These are phyloP conservation scores for Corylus heterophylla DNA, from an alignment of 306 rosid genomes.

Conservation along the genomic window DNA sequence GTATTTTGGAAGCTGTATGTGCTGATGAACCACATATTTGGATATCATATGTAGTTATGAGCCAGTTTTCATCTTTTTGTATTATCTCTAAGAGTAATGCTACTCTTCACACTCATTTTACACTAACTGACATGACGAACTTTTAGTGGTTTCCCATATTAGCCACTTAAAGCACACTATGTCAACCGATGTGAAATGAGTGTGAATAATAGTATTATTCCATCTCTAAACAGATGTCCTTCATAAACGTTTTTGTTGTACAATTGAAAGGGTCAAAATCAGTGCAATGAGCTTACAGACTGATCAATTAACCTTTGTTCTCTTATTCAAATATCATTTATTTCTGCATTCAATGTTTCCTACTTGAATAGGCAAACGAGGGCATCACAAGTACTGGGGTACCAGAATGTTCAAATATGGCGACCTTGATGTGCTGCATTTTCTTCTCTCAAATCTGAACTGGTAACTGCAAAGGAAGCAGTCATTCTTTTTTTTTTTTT, in stretches of 20 bases:
- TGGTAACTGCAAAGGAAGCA: conserved; percentile 56
- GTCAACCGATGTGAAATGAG: too few relatives aligned
- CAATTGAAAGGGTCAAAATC: neutral
- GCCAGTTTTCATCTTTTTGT: conserved; percentile 1
- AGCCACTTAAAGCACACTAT: too few relatives aligned
- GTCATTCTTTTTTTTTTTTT: neutral
- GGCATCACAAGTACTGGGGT: conserved; percentile 94
- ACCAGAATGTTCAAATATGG: conserved; percentile 93
- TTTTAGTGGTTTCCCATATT: too few relatives aligned
- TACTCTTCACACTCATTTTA: too few relatives aligned
- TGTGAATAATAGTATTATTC: too few relatives aligned
- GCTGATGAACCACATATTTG: neutral
- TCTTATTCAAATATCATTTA: conserved; percentile 10
- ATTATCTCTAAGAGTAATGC: neutral
- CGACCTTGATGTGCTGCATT: conserved; percentile 82
- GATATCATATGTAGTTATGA: neutral
- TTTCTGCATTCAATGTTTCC: conserved; percentile 22
- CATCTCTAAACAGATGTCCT: neutral
- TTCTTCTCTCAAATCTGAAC: conserved; percentile 89
- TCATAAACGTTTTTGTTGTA: conserved; percentile 13
- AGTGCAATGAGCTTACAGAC: conserved; percentile 5
- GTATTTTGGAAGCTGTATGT: neutral
- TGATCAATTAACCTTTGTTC: conserved; percentile 7
- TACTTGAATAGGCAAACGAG: conserved; percentile 78
- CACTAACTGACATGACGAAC: too few relatives aligned